Conservation (phyloP, 2,329 filamentous ascomycete genomes). For the Talaromyces piceae region DNA sequence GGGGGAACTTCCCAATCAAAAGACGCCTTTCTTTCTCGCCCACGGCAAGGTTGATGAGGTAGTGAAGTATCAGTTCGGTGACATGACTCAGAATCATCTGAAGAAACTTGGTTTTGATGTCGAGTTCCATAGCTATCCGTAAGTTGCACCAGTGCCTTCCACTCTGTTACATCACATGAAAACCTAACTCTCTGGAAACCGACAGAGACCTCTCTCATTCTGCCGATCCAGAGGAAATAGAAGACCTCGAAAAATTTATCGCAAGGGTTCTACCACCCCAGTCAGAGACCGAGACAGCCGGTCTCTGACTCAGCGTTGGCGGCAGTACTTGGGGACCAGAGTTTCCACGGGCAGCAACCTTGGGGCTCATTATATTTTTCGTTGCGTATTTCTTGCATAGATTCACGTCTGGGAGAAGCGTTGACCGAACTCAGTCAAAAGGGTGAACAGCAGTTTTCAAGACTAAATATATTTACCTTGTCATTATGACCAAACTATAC, state of each 20-base stretch:
- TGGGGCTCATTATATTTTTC: slow-evolving; percentile 6
- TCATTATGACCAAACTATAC: no score
- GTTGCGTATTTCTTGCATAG: background rate
- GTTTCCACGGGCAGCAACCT: background rate
- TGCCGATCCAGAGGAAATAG: slow-evolving; percentile 68
- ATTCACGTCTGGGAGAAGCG: background rate
- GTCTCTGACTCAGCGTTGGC: slow-evolving; percentile 27
- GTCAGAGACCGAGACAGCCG: slow-evolving; percentile 25
- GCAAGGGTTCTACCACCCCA: slow-evolving; percentile 45
- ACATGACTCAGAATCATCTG: slow-evolving; percentile 58
- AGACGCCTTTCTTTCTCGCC: slow-evolving; percentile 80
- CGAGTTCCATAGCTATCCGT: slow-evolving; percentile 69
- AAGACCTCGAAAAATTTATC: slow-evolving; percentile 66
- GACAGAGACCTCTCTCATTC: slow-evolving; percentile 64
- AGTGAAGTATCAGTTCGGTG: slow-evolving; percentile 62
- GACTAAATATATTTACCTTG: no score
- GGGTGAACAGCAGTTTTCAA: background rate
- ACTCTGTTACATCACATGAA: background rate
- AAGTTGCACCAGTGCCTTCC: slow-evolving; percentile 28
- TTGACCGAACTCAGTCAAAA: background rate
- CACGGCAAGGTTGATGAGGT: slow-evolving; percentile 75
- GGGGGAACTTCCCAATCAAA: slow-evolving; percentile 53
- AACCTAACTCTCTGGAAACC: background rate
- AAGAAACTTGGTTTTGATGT: slow-evolving; percentile 63
- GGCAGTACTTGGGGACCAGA: background rate